Evolutionary conservation across 108 stramenopile genomes (phyloP).

Genomic region (Phaeodactylum tricornutum): DNA sequence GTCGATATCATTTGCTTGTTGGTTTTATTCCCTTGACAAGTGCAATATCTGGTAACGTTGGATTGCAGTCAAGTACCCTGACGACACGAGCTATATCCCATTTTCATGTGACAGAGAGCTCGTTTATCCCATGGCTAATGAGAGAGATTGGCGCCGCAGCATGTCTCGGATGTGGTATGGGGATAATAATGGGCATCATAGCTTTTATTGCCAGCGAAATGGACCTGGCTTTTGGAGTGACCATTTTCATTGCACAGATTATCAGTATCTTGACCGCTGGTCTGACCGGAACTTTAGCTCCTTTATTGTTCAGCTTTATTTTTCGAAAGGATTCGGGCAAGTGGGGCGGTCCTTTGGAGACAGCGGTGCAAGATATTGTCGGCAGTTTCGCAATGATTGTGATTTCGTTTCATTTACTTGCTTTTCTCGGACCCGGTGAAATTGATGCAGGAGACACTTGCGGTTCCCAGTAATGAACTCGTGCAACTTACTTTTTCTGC

Average conservation of each 20-base stretch:
- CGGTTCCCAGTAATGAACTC: conserved; percentile 5
- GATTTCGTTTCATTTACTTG: conserved; percentile 36
- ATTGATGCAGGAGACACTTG: conserved; percentile 38
- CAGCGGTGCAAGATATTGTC: conserved; percentile 61
- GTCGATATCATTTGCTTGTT: conserved; percentile 39
- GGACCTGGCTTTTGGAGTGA: conserved; percentile 33
- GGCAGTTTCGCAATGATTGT: conserved; percentile 57
- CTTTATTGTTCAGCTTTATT: conserved; percentile 45
- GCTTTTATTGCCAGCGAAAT: conserved; percentile 35
- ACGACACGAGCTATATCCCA: conserved; percentile 50
- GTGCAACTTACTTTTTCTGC: no score
- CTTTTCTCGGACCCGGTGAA: conserved; percentile 30
- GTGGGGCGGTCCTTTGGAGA: conserved; percentile 55
- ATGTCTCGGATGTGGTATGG: conserved; percentile 40
- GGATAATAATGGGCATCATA: conserved; percentile 25
- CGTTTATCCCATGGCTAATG: conserved; percentile 33
- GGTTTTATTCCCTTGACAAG: conserved; percentile 39
- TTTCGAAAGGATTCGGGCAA: conserved; percentile 39
- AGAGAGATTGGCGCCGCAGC: conserved; percentile 42
- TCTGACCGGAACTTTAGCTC: conserved; percentile 48
- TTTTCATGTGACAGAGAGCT: conserved; percentile 25
- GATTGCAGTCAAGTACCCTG: conserved; percentile 50
- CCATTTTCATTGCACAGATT: conserved; percentile 42
- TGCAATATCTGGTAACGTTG: conserved; percentile 65
- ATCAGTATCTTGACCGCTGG: conserved; percentile 45